Conservation (phyloP, 495 filamentous ascomycete species). For the Annulohypoxylon bovei region DNA sequence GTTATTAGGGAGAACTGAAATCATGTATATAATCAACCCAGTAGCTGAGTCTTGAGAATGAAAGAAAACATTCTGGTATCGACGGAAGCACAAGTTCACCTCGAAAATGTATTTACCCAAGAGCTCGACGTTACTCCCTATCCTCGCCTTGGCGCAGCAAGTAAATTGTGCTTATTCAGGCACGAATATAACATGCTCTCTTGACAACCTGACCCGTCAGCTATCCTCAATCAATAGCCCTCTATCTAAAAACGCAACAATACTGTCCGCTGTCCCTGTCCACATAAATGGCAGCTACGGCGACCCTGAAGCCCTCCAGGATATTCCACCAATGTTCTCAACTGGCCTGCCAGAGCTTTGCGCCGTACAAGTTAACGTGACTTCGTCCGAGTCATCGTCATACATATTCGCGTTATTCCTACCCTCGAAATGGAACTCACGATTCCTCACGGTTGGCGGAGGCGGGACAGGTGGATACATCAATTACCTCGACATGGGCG, state of each 20-base stretch:
- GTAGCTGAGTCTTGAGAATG: background rate
- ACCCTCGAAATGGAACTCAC: constrained; percentile 46
- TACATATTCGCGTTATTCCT: constrained; percentile 61
- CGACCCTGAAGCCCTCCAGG: background rate
- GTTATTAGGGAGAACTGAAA: background rate
- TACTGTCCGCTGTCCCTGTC: constrained; percentile 2
- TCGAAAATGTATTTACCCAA: constrained; percentile 1
- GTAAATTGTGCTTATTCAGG: background rate
- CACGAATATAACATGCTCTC: constrained; percentile 7
- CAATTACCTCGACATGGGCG: constrained; percentile 37
- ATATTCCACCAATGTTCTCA: background rate
- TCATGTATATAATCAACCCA: background rate
- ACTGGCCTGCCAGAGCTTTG: constrained; percentile 55
- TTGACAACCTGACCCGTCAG: background rate
- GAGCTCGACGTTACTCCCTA: background rate
- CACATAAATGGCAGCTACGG: constrained; percentile 20
- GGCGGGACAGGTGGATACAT: constrained; percentile 31
- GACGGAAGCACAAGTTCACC: background rate
- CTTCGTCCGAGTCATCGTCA: constrained; percentile 51
- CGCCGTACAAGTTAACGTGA: constrained; percentile 58
- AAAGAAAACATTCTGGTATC: background rate
- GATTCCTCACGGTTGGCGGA: constrained; percentile 28
- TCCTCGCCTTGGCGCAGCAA: background rate
- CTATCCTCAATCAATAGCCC: constrained; percentile 10
- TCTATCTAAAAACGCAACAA: constrained; percentile 14